Conservation (phyloP, 805 yeast genomes). For the Debaryomyces castellii region DNA sequence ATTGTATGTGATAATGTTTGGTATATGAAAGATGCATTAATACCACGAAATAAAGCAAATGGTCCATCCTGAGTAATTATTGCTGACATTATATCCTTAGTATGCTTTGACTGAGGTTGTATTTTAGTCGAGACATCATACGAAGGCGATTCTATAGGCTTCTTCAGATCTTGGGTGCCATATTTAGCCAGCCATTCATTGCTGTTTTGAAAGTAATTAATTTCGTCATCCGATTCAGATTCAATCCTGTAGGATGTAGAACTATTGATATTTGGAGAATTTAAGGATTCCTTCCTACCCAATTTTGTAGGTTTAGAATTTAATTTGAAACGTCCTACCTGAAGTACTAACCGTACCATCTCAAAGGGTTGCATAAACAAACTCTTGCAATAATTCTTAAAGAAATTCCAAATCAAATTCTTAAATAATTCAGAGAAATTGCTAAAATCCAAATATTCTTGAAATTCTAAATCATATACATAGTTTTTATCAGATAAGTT, state of each 20-base stretch:
- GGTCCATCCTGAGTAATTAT: conserved; percentile 70
- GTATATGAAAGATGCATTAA: conserved; percentile 76
- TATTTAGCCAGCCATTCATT: conserved; percentile 1
- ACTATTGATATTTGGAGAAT: conserved; percentile 9
- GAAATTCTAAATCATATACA: conserved; percentile 59
- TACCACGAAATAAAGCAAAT: conserved; percentile 68
- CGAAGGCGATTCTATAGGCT: background rate
- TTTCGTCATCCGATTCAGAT: conserved; percentile 21
- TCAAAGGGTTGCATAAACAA: conserved; percentile 87
- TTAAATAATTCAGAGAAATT: conserved; percentile 57
- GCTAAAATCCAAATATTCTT: conserved; percentile 60
- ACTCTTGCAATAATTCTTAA: conserved; percentile 67
- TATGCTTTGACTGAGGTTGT: conserved; percentile 59
- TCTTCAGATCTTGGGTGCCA: background rate
- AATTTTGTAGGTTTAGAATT: conserved; percentile 12
- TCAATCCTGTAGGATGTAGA: conserved; percentile 7
- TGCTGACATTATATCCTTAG: conserved; percentile 63
- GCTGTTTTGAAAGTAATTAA: conserved; percentile 35
- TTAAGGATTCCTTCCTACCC: conserved; percentile 12
- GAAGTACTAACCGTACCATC: conserved; percentile 72
- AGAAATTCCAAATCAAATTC: conserved; percentile 58
- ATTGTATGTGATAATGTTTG: conserved; percentile 72
- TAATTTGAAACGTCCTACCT: conserved; percentile 65
- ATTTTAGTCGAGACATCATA: conserved; percentile 29
- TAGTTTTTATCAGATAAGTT: conserved; percentile 36